A percentile compares a stretch with the other conserved stretches of the same genome.
Conservation (phyloP, 371 early-diverging fungal species). For the Rhizomucor pusillus region DNA sequence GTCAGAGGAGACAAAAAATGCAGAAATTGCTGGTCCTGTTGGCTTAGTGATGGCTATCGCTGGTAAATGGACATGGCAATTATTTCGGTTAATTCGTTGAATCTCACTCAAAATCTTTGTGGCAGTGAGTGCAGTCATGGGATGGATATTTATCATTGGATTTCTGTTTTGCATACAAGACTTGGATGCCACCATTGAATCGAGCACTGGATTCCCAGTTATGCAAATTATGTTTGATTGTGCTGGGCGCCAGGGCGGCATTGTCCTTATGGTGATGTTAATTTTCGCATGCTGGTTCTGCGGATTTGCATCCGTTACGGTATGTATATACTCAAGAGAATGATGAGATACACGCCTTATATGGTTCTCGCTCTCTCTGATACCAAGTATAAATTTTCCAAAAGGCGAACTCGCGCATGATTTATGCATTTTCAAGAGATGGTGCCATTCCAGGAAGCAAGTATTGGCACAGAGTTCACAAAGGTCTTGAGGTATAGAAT, state of each 20-base stretch:
- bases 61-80: neutral
- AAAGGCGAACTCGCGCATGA: constrained; percentile 65
- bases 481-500: constrained; percentile 37
- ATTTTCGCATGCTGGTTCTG: constrained; percentile 59
- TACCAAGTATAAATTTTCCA: neutral
- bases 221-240: constrained; percentile 54
- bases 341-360: too few species aligned
- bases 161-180: constrained; percentile 44
- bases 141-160: constrained; percentile 38
- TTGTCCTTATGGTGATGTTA: constrained; percentile 52
- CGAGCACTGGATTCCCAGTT: constrained; percentile 39
- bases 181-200: constrained; percentile 36
- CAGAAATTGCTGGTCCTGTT: constrained; percentile 14
- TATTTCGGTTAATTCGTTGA: neutral
- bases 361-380: too few species aligned
- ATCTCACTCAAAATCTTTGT: neutral
- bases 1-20: constrained; percentile 67
- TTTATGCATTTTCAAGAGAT: constrained; percentile 74
- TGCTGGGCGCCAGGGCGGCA: constrained; percentile 45
- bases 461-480: constrained; percentile 30
- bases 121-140: constrained; percentile 32
- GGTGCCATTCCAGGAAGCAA: constrained; percentile 62
- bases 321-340: neutral
- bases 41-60: constrained; percentile 12
- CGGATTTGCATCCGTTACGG: constrained; percentile 53